A percentile compares a stretch with the other conserved stretches of the same genome.
These are phyloP conservation scores for Lecanicillium sp. DNA, from an alignment of 2,329 filamentous ascomycete genomes.

Conservation along the genomic window DNA sequence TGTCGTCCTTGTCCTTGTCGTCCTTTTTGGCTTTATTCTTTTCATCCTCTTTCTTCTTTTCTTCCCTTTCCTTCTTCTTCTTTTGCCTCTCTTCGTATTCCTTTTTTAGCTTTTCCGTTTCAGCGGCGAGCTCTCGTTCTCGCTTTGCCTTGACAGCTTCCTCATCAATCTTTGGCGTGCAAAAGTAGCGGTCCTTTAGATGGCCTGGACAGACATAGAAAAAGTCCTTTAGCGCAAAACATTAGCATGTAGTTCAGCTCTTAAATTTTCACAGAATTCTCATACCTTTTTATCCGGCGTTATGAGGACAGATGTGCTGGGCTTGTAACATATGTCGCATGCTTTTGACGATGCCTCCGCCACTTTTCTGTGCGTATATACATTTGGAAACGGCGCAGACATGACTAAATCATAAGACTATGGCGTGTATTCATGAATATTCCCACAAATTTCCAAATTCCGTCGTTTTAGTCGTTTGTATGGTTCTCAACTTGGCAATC, in stretches of 20 bases:
- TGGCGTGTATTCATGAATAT: no score
- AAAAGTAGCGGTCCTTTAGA: conserved; percentile 76
- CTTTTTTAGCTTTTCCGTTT: conserved; percentile 58
- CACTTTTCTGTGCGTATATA: conserved; percentile 79
- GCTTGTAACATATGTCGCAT: conserved; percentile 89
- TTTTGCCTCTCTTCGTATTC: conserved; percentile 69
- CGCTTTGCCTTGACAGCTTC: conserved; percentile 52
- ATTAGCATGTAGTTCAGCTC: conserved; percentile 4
- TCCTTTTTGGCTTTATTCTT: conserved; percentile 39
- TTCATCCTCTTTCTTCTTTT: conserved; percentile 45
- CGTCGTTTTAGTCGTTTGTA: no score
- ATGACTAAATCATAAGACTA: no score
- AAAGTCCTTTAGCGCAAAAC: conserved; percentile 51
- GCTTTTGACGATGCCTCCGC: conserved; percentile 75
- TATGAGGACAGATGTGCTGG: conserved; percentile 77
- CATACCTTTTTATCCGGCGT: conserved; percentile 79
- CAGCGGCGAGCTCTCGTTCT: conserved; percentile 55
- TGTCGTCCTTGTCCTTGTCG: conserved; percentile 34
- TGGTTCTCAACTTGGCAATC: no score
- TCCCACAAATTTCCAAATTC: no score
- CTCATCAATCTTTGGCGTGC: conserved; percentile 63
- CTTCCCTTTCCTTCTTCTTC: conserved; percentile 60
- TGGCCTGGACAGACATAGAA: conserved; percentile 86
- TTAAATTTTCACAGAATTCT: neutral
- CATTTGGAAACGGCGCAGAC: conserved; percentile 55